Conservation (phyloP, 1,284 basidiomycete species). For the Microbotryum saponariae region DNA sequence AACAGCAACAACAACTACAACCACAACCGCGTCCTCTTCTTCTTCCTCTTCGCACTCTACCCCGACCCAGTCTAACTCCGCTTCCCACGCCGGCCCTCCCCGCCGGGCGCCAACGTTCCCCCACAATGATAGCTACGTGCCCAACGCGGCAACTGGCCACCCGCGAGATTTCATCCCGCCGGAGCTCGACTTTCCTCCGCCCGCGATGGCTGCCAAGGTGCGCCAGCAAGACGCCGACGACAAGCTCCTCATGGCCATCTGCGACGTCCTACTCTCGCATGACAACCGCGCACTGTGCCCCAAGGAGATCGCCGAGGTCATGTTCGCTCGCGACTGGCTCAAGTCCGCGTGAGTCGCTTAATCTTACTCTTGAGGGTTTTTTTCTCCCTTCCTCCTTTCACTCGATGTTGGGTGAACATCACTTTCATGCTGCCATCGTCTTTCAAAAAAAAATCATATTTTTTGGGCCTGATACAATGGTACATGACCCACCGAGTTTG, state of each 20-base stretch:
- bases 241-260: constrained; percentile 32
- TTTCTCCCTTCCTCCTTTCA: background rate
- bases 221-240: constrained; percentile 30
- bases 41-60: too few species aligned
- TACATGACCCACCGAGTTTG: too few species aligned
- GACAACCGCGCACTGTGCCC: constrained; percentile 36
- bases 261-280: constrained; percentile 26
- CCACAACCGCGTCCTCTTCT: too few species aligned
- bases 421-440: background rate
- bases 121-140: constrained; percentile 24
- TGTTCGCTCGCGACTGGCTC: constrained; percentile 32
- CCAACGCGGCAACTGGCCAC: constrained; percentile 19
- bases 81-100: too few species aligned
- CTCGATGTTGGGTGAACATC: background rate
- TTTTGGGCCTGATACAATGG: too few species aligned
- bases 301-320: constrained; percentile 36
- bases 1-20: too few species aligned
- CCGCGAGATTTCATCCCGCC: constrained; percentile 23
- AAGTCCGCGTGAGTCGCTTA: constrained; percentile 31
- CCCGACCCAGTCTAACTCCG: too few species aligned
- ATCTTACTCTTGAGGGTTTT: background rate
- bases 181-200: constrained; percentile 24
- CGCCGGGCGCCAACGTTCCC: constrained; percentile 18
- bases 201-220: constrained; percentile 16
- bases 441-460: too few species aligned